phyloP scores from a whole-genome alignment of 2,329 filamentous ascomycete genomes.

The Samsoniella hepiali region DNA sequence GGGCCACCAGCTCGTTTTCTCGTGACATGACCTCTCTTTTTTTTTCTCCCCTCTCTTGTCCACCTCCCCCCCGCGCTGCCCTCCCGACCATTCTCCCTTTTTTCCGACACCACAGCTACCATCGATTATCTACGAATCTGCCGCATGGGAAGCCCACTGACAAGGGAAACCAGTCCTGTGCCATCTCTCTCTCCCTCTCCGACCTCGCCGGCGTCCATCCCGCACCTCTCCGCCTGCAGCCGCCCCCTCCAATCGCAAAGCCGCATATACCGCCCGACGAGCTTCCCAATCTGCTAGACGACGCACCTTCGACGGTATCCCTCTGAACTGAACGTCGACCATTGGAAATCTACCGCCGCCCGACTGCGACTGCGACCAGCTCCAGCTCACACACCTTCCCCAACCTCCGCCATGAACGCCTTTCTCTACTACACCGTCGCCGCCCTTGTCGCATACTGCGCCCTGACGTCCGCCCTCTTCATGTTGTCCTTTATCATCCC shows the following conservation, averaged over 20 bases:
- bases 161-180: neutral
- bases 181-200: neutral
- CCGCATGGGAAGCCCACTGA: neutral
- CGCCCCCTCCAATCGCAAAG: neutral
- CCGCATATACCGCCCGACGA: neutral
- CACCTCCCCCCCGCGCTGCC: neutral
- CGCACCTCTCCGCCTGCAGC: neutral
- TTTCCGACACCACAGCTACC: too few species aligned
- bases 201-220: neutral
- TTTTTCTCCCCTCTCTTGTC: neutral
- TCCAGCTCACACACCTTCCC: constrained; percentile 7
- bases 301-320: too few species aligned
- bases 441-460: constrained; percentile 50
- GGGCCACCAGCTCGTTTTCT: constrained; percentile 1
- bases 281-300: neutral
- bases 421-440: constrained; percentile 40
- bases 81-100: neutral
- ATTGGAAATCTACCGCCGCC: neutral
- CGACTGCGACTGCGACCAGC: neutral
- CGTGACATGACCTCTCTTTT: constrained; percentile 13
- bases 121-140: neutral
- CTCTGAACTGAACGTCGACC: neutral
- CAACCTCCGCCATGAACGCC: constrained; percentile 32
- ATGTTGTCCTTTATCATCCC: constrained; percentile 57
- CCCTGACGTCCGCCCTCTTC: constrained; percentile 56